phyloP scores from a whole-genome alignment of 169 alveolate genomes.

The Hepatocystis sp. region DNA sequence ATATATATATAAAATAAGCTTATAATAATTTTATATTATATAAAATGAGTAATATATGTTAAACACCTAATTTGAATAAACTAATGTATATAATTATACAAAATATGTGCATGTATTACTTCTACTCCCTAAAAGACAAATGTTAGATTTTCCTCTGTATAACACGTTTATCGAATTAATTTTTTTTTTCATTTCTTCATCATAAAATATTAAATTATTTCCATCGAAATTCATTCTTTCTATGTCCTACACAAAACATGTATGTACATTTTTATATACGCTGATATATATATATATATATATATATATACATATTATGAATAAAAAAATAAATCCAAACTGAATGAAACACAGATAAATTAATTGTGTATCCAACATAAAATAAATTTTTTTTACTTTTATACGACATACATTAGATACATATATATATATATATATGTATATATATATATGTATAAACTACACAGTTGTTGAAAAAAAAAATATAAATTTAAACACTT shows the following conservation, averaged over 20 bases:
- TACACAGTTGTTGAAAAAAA: not conserved
- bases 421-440: not conserved
- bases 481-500: not conserved
- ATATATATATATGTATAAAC: not conserved
- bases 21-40: too few relatives aligned
- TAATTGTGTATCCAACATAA: too few relatives aligned
- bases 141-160: constrained; percentile 52
- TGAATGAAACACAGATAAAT: too few relatives aligned
- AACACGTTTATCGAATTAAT: constrained; percentile 47
- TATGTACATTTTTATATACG: too few relatives aligned
- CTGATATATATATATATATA: too few relatives aligned
- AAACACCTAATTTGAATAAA: too few relatives aligned
- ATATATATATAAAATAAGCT: too few relatives aligned
- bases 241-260: constrained; percentile 18
- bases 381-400: too few relatives aligned
- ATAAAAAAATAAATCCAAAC: not conserved
- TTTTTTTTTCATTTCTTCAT: constrained; percentile 60
- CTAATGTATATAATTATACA: too few relatives aligned
- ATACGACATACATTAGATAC: not conserved
- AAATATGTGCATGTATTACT: too few relatives aligned
- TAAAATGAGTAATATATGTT: too few relatives aligned
- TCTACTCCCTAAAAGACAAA: constrained; percentile 48
- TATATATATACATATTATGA: not conserved
- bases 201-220: constrained; percentile 43
- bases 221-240: constrained; percentile 11